These are phyloP conservation scores for Talaromyces adpressus DNA, from an alignment of 495 filamentous ascomycete species.

Conservation along the genomic window DNA sequence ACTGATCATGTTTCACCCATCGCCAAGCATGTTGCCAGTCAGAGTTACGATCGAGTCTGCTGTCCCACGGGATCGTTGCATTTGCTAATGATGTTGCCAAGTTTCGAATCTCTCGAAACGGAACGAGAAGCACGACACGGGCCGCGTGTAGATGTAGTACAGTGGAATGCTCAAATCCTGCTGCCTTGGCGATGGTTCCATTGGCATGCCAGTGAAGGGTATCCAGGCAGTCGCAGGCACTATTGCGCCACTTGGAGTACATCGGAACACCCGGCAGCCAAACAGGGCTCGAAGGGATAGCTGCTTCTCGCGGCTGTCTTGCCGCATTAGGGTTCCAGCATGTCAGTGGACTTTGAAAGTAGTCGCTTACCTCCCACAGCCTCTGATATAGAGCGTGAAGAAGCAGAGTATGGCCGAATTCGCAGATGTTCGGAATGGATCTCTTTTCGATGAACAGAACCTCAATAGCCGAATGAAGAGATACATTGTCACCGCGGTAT, in stretches of 20 bases:
- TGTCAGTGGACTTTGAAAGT: conserved; percentile 38
- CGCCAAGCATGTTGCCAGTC: conserved; percentile 39
- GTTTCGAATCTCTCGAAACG: conserved; percentile 33
- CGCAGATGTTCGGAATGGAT: conserved; percentile 31
- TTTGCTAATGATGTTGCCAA: conserved; percentile 26
- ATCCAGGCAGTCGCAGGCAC: conserved; percentile 47
- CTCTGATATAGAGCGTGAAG: conserved; percentile 45
- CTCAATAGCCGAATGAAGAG: conserved; percentile 37
- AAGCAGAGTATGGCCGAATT: conserved; percentile 41
- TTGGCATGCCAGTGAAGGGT: conserved; percentile 51
- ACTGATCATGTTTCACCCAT: conserved; percentile 45
- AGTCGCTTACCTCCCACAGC: conserved; percentile 45
- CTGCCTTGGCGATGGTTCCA: conserved; percentile 33
- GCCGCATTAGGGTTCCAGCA: conserved; percentile 43
- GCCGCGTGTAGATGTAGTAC: conserved; percentile 46
- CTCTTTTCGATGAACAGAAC: conserved; percentile 45
- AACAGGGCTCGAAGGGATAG: conserved; percentile 31
- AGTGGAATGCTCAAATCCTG: conserved; percentile 43
- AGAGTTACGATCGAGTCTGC: conserved; percentile 24
- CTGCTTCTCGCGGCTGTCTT: conserved; percentile 30
- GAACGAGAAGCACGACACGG: conserved; percentile 31
- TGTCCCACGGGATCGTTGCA: conserved; percentile 22
- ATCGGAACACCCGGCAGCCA: conserved; percentile 45
- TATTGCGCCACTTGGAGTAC: conserved; percentile 49
- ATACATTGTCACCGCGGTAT: conserved; percentile 25